Base-by-base conservation (phyloP, 768 basidiomycete species). In the Tulasnella sp. region DNA sequence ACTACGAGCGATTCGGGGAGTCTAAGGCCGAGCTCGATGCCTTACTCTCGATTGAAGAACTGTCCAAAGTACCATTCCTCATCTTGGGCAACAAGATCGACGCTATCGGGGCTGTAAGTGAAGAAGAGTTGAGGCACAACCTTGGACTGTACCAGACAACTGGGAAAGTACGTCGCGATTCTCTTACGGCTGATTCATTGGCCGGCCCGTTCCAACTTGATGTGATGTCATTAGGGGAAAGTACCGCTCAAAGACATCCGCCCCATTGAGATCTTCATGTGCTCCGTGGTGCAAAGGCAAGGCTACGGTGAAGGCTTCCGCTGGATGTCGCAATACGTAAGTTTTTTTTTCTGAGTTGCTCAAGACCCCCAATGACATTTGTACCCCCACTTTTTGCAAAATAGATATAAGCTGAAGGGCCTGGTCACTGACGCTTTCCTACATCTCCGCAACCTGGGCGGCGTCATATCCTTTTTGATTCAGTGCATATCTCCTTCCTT, bases 251-350 rank as follows among this genome's bases (percentile, higher is more conserved):
- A 77, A 66, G 94, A 97, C 71, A 98, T 98, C 65, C 83, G 96
- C 61, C 96, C 96, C 17, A 97, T 99, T 71, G 96, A 99, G 70
- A 80, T 98, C 66, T 99, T 97, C 83, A 99, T 99, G 96, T 97
- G 93, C 77, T 98, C 96, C 12, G 96, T 99, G 59, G 96, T 99
- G 58, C 92, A 94, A 80, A 80, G 94, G 71, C 92, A 96, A 72
- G 94, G 94, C 51, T 98, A 99, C 71, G 94, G 92, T 61, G 94
- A 98, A 75, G 94, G 93, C 60, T 92, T 94, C 87, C 84, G 92
- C 65, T 96, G 92, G 92, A 68, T 96, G 61, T 92, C 90, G 64
- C 92, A 93, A 93, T 96, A 96, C 74, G 91, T 93, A 70, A 66
- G 87, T 67, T 31, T 9, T 15, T 25, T 5, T n/a, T n/a, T n/a